These are phyloP conservation scores for Ceriops decandra DNA, from an alignment of 345 rosid species.

Conservation along the genomic window DNA sequence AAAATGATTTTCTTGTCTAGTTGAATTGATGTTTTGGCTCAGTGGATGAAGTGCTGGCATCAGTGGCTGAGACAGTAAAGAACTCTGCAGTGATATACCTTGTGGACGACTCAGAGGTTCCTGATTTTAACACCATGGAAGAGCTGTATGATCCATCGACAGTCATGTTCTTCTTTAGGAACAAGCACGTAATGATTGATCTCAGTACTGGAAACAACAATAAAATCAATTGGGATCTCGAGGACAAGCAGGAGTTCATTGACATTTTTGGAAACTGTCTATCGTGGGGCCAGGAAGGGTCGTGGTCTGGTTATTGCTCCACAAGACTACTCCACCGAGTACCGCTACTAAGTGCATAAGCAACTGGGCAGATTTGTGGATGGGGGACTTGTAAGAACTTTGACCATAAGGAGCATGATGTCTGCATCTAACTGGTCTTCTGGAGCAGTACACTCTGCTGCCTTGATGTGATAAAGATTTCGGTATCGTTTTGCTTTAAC, in stretches of 20 bases:
- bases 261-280: constrained; percentile 86
- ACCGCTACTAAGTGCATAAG: constrained; percentile 51
- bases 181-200: constrained; percentile 95
- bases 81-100: constrained; percentile 95
- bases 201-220: constrained; percentile 96
- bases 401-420: too few relatives aligned
- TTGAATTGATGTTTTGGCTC: too few relatives aligned
- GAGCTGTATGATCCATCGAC: constrained; percentile 91
- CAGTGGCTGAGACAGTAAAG: constrained; percentile 92
- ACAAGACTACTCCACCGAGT: constrained; percentile 92
- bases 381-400: too few relatives aligned
- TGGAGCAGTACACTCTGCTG: too few relatives aligned
- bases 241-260: constrained; percentile 96
- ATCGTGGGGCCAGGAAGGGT: constrained; percentile 86
- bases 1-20: too few relatives aligned
- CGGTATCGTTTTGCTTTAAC: too few relatives aligned
- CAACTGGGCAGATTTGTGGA: too few relatives aligned
- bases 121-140: constrained; percentile 90
- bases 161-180: constrained; percentile 94
- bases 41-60: constrained; percentile 87
- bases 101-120: constrained; percentile 83
- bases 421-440: too few relatives aligned
- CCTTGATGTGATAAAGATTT: too few relatives aligned
- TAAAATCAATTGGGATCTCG: constrained; percentile 96
- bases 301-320: constrained; percentile 96